Evolutionary conservation across 148 eudicot species (phyloP).

Genomic region (Rhododendron mucronatum): DNA sequence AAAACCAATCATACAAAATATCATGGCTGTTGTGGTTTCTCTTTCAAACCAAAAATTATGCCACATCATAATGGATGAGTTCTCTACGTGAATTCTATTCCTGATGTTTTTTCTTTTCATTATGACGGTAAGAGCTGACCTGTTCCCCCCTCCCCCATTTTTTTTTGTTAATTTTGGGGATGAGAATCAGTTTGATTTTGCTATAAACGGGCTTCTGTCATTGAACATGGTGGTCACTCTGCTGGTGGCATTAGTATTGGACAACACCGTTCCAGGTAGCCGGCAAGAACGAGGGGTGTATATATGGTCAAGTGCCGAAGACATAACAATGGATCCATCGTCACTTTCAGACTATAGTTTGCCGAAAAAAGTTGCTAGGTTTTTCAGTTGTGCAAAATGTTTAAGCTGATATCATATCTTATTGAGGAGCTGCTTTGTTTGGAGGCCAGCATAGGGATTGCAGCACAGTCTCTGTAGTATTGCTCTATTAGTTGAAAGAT

Average conservation of each 20-base stretch:
- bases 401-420: conserved; percentile 31
- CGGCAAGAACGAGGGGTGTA: conserved; percentile 77
- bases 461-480: background rate
- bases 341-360: conserved; percentile 53
- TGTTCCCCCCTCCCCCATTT: background rate
- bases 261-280: conserved; percentile 88
- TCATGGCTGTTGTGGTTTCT: background rate
- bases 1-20: background rate
- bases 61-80: background rate
- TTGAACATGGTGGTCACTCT: conserved; percentile 88
- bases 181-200: conserved; percentile 72
- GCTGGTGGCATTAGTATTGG: conserved; percentile 73
- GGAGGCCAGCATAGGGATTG: background rate
- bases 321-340: conserved; percentile 42
- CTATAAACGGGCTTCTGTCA: conserved; percentile 72
- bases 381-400: conserved; percentile 66
- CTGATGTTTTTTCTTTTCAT: background rate
- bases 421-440: background rate
- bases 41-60: conserved; percentile 3
- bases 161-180: too few species aligned
- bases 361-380: conserved; percentile 45
- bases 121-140: background rate
- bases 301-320: conserved; percentile 70
- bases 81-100: background rate
- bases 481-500: background rate